phyloP scores from a whole-genome alignment of 139 green algal genomes.

The Nannochloris sp. region DNA sequence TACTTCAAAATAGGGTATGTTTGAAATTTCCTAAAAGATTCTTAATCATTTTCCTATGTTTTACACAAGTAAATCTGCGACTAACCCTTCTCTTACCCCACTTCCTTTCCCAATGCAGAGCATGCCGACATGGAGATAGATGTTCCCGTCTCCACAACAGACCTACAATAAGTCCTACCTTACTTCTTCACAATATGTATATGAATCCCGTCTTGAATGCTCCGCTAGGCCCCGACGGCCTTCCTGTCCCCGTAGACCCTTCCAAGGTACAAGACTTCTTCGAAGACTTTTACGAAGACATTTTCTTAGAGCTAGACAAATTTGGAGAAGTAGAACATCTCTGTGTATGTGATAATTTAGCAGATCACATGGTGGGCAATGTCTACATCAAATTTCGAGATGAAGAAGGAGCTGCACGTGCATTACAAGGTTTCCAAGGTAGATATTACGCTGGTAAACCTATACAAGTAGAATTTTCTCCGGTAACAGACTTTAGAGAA shows the following conservation, averaged over 20 bases:
- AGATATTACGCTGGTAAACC: slow-evolving; percentile 84
- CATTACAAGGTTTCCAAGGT: slow-evolving; percentile 55
- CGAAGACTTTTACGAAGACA: slow-evolving; percentile 98
- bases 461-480: slow-evolving; percentile 90
- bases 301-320: slow-evolving; percentile 93
- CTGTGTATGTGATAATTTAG: slow-evolving; percentile 97
- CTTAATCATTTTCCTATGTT: neutral
- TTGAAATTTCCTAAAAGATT: neutral
- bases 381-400: slow-evolving; percentile 94
- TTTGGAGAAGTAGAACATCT: slow-evolving; percentile 92
- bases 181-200: slow-evolving; percentile 96
- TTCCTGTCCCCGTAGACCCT: slow-evolving; percentile 75
- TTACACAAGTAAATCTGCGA: no score
- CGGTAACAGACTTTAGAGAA: slow-evolving; percentile 97
- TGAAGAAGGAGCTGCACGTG: slow-evolving; percentile 67
- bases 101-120: slow-evolving; percentile 33
- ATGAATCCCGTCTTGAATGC: slow-evolving; percentile 84
- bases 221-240: slow-evolving; percentile 71
- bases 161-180: slow-evolving; percentile 81
- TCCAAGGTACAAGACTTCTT: slow-evolving; percentile 83
- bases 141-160: slow-evolving; percentile 96
- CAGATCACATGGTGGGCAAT: slow-evolving; percentile 95
- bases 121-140: slow-evolving; percentile 92
- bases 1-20: slow-evolving; percentile 43
- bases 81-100: neutral